A percentile compares a stretch with the other conserved stretches of the same genome.
phyloP scores from a whole-genome alignment of 1,284 basidiomycete species.

The Termitomyces sp. region DNA sequence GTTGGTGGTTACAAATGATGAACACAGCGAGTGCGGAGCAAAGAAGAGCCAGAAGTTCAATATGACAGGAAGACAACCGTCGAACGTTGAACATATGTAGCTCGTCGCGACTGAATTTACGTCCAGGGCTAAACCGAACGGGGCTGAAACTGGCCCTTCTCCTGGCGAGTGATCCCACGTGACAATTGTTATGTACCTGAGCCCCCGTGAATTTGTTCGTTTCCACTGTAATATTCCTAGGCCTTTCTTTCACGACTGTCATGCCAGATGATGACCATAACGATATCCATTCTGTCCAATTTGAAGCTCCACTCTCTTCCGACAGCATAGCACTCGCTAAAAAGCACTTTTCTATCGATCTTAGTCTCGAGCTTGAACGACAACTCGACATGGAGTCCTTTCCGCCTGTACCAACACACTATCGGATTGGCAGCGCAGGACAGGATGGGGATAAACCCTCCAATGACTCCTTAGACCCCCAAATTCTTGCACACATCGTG shows the following conservation, averaged over 20 bases:
- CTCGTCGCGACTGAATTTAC: no score
- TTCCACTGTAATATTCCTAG: not conserved
- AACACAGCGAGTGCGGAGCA: not conserved
- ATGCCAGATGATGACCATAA: constrained; percentile 27
- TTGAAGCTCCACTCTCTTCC: constrained; percentile 30
- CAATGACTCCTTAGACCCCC: constrained; percentile 62
- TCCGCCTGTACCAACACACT: constrained; percentile 36
- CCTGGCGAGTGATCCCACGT: not conserved
- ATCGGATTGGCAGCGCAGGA: constrained; percentile 19
- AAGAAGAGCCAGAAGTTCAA: not conserved
- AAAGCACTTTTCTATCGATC: constrained; percentile 67
- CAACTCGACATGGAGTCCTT: constrained; percentile 62
- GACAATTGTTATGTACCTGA: constrained; percentile 1
- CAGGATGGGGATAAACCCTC: constrained; percentile 9
- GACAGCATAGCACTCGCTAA: constrained; percentile 20
- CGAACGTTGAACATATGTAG: no score
- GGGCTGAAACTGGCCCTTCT: not conserved
- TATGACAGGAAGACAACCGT: no score
- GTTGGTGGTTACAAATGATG: not conserved
- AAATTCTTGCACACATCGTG: constrained; percentile 68
- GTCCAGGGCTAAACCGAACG: no score
- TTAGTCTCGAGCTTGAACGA: constrained; percentile 69
- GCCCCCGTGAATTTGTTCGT: constrained; percentile 1
- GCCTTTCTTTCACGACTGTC: constrained; percentile 18
- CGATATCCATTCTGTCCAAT: constrained; percentile 28